Evolutionary conservation across 495 filamentous ascomycete genomes (phyloP).

Genomic region (Halenospora varia): DNA sequence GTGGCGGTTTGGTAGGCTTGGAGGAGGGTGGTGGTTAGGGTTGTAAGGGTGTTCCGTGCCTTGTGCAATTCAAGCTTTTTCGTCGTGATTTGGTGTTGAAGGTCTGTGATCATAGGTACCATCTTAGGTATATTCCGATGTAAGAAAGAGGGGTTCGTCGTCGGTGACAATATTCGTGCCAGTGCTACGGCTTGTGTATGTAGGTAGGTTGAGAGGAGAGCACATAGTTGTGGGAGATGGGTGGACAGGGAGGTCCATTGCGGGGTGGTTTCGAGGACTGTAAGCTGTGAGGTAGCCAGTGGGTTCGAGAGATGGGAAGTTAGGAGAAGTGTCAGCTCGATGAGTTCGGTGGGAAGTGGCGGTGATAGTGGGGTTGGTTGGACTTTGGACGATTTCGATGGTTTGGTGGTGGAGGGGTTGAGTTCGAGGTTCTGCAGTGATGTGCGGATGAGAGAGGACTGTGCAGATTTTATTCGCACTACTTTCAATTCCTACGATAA

Average conservation of each 20-base stretch:
- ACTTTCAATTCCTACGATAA: constrained; percentile 10
- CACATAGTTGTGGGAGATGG: constrained; percentile 34
- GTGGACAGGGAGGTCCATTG: constrained; percentile 23
- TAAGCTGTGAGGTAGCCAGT: neutral
- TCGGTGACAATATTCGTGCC: constrained; percentile 38
- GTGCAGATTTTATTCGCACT: constrained; percentile 10
- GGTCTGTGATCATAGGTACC: constrained; percentile 22
- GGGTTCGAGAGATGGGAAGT: constrained; percentile 11
- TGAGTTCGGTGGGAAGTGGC: constrained; percentile 17
- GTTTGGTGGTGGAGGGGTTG: constrained; percentile 1
- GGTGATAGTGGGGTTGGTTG: neutral
- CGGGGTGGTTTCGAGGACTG: constrained; percentile 12
- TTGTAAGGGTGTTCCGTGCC: constrained; percentile 32
- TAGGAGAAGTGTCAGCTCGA: constrained; percentile 24
- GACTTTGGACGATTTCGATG: constrained; percentile 6
- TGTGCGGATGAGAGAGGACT: constrained; percentile 11
- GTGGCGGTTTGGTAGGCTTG: constrained; percentile 27
- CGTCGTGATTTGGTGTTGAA: constrained; percentile 19
- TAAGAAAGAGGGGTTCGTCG: constrained; percentile 48
- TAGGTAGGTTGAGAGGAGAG: constrained; percentile 37
- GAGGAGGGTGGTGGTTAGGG: constrained; percentile 27
- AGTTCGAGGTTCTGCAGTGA: constrained; percentile 17
- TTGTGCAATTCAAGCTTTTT: constrained; percentile 27
- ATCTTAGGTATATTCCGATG: constrained; percentile 44
- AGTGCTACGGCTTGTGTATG: constrained; percentile 35